A percentile compares a stretch with the other conserved stretches of the same genome.
phyloP scores from a whole-genome alignment of 129 eudicot genomes.

The Arctium lappa region DNA sequence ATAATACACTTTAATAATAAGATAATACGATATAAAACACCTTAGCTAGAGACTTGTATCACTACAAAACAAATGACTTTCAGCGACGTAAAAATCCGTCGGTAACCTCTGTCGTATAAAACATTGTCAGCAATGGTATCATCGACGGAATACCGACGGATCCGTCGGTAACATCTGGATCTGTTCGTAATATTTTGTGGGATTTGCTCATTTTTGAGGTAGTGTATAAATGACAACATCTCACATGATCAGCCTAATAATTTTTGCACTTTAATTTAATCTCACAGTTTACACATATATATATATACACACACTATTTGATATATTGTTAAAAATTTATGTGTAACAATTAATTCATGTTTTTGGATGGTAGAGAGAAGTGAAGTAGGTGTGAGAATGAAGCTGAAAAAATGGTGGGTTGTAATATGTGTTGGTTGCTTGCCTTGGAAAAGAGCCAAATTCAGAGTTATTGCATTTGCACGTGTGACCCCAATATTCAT shows the following conservation, averaged over 20 bases:
- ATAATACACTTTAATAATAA: neutral
- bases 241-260: neutral
- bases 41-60: too few relatives aligned
- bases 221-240: neutral
- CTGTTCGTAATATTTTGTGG: too few relatives aligned
- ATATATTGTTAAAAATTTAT: too few relatives aligned
- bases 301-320: too few relatives aligned
- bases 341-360: neutral
- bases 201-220: too few relatives aligned
- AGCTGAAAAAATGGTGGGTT: constrained; percentile 32
- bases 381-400: constrained; percentile 16
- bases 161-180: too few relatives aligned
- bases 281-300: neutral
- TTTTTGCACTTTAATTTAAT: neutral
- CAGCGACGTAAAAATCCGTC: too few relatives aligned
- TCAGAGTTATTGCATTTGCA: constrained; percentile 36
- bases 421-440: constrained; percentile 20
- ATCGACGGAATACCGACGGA: too few relatives aligned
- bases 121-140: too few relatives aligned
- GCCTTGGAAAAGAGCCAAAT: constrained; percentile 41
- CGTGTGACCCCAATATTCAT: constrained; percentile 37
- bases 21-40: neutral
- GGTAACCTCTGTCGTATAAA: too few relatives aligned
- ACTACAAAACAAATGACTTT: too few relatives aligned
- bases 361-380: neutral